Conservation (phyloP, 2,329 filamentous ascomycete species). For the Didymella pinodella region DNA sequence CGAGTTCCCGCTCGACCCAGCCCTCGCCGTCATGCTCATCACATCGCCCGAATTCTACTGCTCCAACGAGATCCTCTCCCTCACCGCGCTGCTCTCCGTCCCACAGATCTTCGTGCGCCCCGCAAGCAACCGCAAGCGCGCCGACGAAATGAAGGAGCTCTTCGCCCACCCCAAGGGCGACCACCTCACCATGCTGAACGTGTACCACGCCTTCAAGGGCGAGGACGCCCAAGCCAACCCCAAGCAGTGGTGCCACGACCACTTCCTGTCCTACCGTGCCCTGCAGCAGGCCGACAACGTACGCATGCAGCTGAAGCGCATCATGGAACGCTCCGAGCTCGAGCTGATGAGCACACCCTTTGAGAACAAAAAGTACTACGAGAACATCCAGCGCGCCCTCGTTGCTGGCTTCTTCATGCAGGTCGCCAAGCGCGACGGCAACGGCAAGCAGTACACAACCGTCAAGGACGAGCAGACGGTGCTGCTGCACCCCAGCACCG, state of each 20-base stretch:
- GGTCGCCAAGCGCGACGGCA: slow-evolving; percentile 90
- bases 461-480: slow-evolving; percentile 97
- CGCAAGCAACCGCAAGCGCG: slow-evolving; percentile 82
- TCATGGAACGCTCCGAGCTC: slow-evolving; percentile 92
- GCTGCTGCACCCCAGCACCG: slow-evolving; percentile 90
- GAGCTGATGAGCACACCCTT: slow-evolving; percentile 89
- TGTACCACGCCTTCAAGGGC: slow-evolving; percentile 96
- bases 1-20: slow-evolving; percentile 93
- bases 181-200: slow-evolving; percentile 94
- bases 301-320: slow-evolving; percentile 86
- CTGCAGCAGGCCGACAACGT: slow-evolving; percentile 94
- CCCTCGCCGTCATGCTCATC: slow-evolving; percentile 96
- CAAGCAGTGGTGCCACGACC: slow-evolving; percentile 95
- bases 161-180: slow-evolving; percentile 95
- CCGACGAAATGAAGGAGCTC: slow-evolving; percentile 95
- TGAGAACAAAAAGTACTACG: slow-evolving; percentile 96
- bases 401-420: slow-evolving; percentile 99
- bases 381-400: slow-evolving; percentile 91
- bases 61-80: slow-evolving; percentile 96
- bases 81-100: slow-evolving; percentile 91
- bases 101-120: slow-evolving; percentile 94
- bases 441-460: slow-evolving; percentile 89
- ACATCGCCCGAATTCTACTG: slow-evolving; percentile 98
- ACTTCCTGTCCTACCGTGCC: slow-evolving; percentile 89
- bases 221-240: slow-evolving; percentile 72